Base-by-base conservation (phyloP, 78 protist genomes). In the Andalucia godoyi region DNA sequence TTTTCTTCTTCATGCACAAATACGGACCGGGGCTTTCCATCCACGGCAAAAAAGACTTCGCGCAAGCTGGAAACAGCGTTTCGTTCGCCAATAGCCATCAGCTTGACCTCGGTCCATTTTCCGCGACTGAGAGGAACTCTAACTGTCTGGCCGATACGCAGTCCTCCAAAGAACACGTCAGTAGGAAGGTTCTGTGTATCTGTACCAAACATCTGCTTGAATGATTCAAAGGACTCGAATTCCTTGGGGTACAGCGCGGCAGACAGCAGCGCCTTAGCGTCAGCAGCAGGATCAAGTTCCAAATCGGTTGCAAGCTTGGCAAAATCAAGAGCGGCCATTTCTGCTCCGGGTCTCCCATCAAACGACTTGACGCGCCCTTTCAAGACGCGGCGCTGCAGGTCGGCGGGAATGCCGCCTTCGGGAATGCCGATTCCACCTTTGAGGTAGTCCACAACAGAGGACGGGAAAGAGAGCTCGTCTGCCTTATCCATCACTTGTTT, bases 401-500 rank as follows among this genome's bases (percentile, higher is more conserved):
- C 76, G 49, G 70, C 75, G 4, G 86, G 90, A 76, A 84, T 79
- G n/a, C 90, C 90, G 12, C 83, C 82, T 23, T 25, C 51, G 12
- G 90, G 90, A 12, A 21, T 30, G 33, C 83, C 83, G 42, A 83
- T 63, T 7, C 3, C 23, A 4, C 84, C 84, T 58, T 79, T 79
- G 58, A 84, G 50, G 74, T 49, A 84, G 52, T 78, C 79, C 36
- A 85, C 58, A 17, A 85, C 90, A 0, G 81, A 72, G 4, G 33
- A 0, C 30, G 90, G 90, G 62, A 86, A 58, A n/a, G 71, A 45
- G 39, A 86, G 76, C 45, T 8, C 13, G 6, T 50, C 55, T 37
- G 85, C 85, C 17, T 15, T n/a, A 25, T 10, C 80, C 15, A 41
- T 8, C 21, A 82, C 38, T 18, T 36, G 60, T 15, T 75, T 50